Conservation (phyloP, 306 rosid genomes). For the Medicago arabica region DNA sequence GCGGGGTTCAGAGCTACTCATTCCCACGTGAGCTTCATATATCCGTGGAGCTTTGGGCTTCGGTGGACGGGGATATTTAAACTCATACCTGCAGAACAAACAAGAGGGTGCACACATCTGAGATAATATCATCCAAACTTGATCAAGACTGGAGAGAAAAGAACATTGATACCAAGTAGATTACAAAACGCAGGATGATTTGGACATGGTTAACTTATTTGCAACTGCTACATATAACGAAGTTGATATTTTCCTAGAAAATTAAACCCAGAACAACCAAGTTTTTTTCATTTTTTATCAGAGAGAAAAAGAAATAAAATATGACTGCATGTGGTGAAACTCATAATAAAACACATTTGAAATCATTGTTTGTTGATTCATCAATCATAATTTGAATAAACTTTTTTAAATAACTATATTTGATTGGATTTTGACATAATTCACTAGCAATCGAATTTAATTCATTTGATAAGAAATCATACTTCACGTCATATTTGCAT, state of each 20-base stretch:
- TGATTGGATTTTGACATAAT: slow-evolving; percentile 29
- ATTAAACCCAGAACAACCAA: too few relatives aligned
- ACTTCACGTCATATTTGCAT: not conserved
- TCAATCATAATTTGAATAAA: slow-evolving; percentile 10
- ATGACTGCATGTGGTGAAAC: too few relatives aligned
- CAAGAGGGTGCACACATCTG: slow-evolving; percentile 28
- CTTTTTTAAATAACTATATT: slow-evolving; percentile 5
- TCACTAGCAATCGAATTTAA: slow-evolving; percentile 3
- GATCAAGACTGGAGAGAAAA: slow-evolving; percentile 18
- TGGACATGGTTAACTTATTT: slow-evolving; percentile 11
- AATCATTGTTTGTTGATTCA: too few relatives aligned
- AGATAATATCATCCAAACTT: slow-evolving; percentile 24
- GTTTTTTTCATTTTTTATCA: not conserved
- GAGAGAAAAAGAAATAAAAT: not conserved
- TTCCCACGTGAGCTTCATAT: slow-evolving; percentile 98
- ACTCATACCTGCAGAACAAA: slow-evolving; percentile 68
- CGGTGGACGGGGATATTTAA: slow-evolving; percentile 73
- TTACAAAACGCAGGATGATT: slow-evolving; percentile 16
- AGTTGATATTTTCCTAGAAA: slow-evolving; percentile 14
- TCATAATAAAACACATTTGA: too few relatives aligned
- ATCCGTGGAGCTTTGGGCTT: slow-evolving; percentile 80
- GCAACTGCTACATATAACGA: slow-evolving; percentile 14
- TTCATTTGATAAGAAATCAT: not conserved
- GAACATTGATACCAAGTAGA: slow-evolving; percentile 7
- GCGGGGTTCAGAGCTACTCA: slow-evolving; percentile 92